Conservation (phyloP, 768 basidiomycete species). For the Crepidotus variabilis region DNA sequence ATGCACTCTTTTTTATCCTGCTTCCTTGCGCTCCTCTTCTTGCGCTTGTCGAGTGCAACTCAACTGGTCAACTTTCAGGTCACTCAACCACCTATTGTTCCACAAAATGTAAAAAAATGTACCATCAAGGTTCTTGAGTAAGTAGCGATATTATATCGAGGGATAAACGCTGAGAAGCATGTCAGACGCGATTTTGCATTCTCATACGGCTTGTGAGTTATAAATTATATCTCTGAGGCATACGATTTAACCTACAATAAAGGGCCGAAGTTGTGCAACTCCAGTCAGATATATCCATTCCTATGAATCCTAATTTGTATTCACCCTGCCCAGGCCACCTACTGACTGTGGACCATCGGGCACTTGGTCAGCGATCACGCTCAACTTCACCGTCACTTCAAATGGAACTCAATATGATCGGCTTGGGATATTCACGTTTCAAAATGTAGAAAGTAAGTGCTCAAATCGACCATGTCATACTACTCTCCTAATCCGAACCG, state of each 20-base stretch:
- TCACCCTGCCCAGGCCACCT: constrained; percentile 49
- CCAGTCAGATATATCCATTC: constrained; percentile 31
- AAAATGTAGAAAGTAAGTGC: constrained; percentile 68
- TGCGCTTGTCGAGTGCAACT: not conserved
- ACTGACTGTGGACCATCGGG: constrained; percentile 66
- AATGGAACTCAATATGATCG: constrained; percentile 79
- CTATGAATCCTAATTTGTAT: not conserved
- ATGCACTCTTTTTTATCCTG: not conserved
- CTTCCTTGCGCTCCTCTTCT: not conserved
- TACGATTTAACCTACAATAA: not conserved
- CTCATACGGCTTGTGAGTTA: constrained; percentile 61
- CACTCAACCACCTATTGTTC: constrained; percentile 68
- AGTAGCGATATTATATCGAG: constrained; percentile 1
- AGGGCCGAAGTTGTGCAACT: constrained; percentile 66
- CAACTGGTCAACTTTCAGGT: constrained; percentile 66
- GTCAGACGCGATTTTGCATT: constrained; percentile 66
- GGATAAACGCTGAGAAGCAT: not conserved
- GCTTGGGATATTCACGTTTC: constrained; percentile 68
- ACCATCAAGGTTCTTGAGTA: constrained; percentile 63
- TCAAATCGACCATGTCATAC: not conserved
- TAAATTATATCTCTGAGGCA: not conserved
- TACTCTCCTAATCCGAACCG: not conserved
- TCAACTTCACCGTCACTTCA: constrained; percentile 75
- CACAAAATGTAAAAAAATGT: constrained; percentile 55
- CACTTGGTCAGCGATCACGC: constrained; percentile 70